phyloP scores from a whole-genome alignment of 345 rosid species.

The Turritis glabra region DNA sequence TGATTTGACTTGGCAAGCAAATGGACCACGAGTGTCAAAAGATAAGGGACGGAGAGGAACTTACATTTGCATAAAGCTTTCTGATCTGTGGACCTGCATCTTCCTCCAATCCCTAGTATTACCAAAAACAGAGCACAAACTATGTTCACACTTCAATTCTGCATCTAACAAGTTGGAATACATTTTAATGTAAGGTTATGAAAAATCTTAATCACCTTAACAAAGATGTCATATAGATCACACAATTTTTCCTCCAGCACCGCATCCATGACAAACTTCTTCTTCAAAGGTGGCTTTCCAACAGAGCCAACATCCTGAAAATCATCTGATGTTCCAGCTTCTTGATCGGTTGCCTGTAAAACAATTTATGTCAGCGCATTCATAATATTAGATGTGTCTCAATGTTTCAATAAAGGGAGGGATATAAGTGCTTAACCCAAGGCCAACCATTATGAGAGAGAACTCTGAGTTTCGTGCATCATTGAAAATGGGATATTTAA shows the following conservation, averaged over 20 bases:
- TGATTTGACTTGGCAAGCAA: constrained; percentile 22
- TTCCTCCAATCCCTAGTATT: constrained; percentile 80
- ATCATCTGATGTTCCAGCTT: constrained; percentile 66
- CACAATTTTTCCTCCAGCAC: constrained; percentile 83
- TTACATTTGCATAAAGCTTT: constrained; percentile 82
- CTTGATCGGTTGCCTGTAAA: constrained; percentile 60
- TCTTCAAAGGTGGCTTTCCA: constrained; percentile 56
- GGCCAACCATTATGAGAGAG: background rate
- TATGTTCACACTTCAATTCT: constrained; percentile 19
- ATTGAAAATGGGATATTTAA: constrained; percentile 12
- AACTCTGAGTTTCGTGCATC: constrained; percentile 7
- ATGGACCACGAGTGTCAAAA: constrained; percentile 1
- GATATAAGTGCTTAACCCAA: background rate
- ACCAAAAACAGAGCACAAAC: constrained; percentile 30
- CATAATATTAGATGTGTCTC: background rate
- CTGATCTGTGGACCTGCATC: constrained; percentile 82
- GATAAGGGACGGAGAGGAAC: constrained; percentile 20
- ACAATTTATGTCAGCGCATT: background rate
- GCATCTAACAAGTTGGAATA: constrained; percentile 15
- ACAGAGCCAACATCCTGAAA: constrained; percentile 60
- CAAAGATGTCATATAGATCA: constrained; percentile 90
- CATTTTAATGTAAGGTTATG: constrained; percentile 14
- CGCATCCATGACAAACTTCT: constrained; percentile 66
- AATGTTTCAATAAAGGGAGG: background rate
- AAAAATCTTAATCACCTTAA: constrained; percentile 56